Conservation (phyloP, 257 asterid genomes). For the Solanum lycopersicoides region DNA sequence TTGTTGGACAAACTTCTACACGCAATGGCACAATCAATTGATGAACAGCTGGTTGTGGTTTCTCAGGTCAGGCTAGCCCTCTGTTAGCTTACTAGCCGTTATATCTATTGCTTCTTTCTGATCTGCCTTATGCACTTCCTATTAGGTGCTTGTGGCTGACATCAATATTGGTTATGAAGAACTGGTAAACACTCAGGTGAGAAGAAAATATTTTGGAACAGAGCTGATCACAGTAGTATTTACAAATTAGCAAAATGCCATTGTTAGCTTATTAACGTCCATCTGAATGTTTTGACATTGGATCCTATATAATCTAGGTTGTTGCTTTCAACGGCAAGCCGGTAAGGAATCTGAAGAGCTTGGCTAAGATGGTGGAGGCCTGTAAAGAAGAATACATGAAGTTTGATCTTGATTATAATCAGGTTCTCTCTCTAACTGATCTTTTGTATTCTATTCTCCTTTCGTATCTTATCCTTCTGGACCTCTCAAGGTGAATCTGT, state of each 20-base stretch:
- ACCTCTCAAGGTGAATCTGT: not conserved
- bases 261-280: not conserved
- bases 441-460: not conserved
- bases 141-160: conserved; percentile 18
- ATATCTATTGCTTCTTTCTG: not conserved
- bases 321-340: conserved; percentile 13
- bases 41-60: conserved; percentile 16
- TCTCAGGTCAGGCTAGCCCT: conserved; percentile 10
- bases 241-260: not conserved
- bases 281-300: not conserved
- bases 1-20: conserved; percentile 13
- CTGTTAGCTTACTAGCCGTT: not conserved
- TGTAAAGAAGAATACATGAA: conserved; percentile 13
- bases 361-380: conserved; percentile 15
- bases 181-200: conserved; percentile 16
- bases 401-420: conserved; percentile 11
- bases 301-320: conserved; percentile 2
- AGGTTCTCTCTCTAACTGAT: conserved; percentile 1
- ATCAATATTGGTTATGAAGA: conserved; percentile 19
- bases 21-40: conserved; percentile 13
- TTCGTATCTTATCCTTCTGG: not conserved
- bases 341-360: conserved; percentile 14
- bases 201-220: not conserved
- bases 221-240: not conserved
- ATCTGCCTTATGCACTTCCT: not conserved